Percentiles rank a stretch among this genome's conserved stretches.
These are phyloP conservation scores for Claviceps quebecensis DNA, from an alignment of 2,329 filamentous ascomycete species.

Conservation along the genomic window DNA sequence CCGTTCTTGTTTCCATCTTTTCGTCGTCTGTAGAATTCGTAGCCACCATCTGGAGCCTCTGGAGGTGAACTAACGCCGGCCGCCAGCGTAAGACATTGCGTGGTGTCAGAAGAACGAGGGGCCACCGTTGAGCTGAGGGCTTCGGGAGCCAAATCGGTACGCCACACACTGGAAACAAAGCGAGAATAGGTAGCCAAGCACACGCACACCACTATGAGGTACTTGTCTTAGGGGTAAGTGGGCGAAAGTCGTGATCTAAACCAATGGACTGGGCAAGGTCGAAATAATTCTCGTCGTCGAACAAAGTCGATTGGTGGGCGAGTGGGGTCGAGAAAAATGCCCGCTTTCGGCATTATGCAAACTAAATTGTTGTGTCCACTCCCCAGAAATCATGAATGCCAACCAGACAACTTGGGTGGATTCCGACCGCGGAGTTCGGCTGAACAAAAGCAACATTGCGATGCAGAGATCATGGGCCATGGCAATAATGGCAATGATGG, in stretches of 20 bases:
- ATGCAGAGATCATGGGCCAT: too few species aligned
- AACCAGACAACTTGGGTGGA: too few species aligned
- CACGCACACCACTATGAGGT: not conserved
- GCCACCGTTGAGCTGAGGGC: conserved; percentile 1
- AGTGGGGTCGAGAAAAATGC: not conserved
- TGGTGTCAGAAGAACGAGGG: not conserved
- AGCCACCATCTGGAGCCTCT: not conserved
- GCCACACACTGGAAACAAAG: not conserved
- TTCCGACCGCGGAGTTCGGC: too few species aligned
- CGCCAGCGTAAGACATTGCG: not conserved
- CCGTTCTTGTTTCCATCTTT: not conserved
- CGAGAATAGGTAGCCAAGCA: not conserved
- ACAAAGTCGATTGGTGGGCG: not conserved
- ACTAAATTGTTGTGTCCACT: too few species aligned
- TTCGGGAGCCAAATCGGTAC: conserved; percentile 3
- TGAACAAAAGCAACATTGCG: too few species aligned
- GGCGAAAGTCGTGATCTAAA: not conserved
- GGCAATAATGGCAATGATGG: too few species aligned
- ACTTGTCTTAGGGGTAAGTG: not conserved
- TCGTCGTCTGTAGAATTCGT: not conserved
- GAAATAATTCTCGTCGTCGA: too few species aligned
- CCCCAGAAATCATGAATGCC: too few species aligned
- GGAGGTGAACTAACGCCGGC: not conserved
- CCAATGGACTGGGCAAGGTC: not conserved
- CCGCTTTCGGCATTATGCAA: not conserved